Conservation (phyloP, 2,329 filamentous ascomycete species). For the Gyromitra esculenta region DNA sequence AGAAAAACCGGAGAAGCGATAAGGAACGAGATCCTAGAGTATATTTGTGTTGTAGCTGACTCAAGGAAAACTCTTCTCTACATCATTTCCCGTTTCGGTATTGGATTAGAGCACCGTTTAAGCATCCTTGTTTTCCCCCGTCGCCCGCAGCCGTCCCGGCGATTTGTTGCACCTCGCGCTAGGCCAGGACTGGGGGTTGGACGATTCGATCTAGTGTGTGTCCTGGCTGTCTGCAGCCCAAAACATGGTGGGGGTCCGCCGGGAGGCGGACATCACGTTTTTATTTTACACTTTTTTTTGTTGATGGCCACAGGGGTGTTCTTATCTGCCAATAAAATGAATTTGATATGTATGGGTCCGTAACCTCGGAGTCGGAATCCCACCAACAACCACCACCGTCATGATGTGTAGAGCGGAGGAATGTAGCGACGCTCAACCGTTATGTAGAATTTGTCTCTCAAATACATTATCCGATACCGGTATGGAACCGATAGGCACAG, state of each 20-base stretch:
- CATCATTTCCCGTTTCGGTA: conserved; percentile 7
- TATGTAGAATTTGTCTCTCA: not conserved
- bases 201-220: conserved; percentile 20
- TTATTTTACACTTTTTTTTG: conserved; percentile 45
- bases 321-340: conserved; percentile 43
- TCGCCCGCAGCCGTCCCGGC: conserved; percentile 39
- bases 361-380: conserved; percentile 1
- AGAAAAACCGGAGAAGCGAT: conserved; percentile 8
- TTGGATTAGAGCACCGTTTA: conserved; percentile 5
- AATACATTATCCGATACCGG: not conserved
- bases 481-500: conserved; percentile 1
- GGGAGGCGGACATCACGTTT: conserved; percentile 37
- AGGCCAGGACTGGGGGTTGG: not conserved
- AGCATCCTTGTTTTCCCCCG: conserved; percentile 13
- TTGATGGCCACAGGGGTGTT: not conserved
- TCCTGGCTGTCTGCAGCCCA: not conserved
- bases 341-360: conserved; percentile 5
- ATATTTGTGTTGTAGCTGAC: conserved; percentile 42
- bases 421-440: not conserved
- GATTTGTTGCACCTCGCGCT: conserved; percentile 25
- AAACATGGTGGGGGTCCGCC: conserved; percentile 31
- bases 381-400: conserved; percentile 1
- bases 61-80: conserved; percentile 9
- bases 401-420: not conserved
- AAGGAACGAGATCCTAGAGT: conserved; percentile 36